Conservation (phyloP, 2,329 filamentous ascomycete species). For the Cladosporium halotolerans region DNA sequence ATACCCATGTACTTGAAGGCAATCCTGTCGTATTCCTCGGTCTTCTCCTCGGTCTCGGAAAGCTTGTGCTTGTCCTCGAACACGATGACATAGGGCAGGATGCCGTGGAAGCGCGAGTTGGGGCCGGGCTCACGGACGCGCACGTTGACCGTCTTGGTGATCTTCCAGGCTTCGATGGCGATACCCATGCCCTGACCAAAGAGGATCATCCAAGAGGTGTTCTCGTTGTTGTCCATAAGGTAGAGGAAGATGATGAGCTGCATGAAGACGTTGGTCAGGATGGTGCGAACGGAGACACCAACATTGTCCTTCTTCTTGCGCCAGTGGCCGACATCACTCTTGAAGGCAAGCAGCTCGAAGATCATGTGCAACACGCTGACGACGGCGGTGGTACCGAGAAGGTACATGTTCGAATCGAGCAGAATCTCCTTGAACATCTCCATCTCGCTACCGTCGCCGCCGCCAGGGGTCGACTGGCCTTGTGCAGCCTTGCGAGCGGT, state of each 20-base stretch:
- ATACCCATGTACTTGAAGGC: slow-evolving; percentile 98
- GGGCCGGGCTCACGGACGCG: slow-evolving; percentile 64
- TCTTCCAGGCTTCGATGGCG: slow-evolving; percentile 79
- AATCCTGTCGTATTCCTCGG: slow-evolving; percentile 95
- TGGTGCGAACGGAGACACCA: slow-evolving; percentile 90
- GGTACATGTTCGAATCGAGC: slow-evolving; percentile 86
- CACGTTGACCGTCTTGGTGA: slow-evolving; percentile 91
- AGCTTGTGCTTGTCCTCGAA: slow-evolving; percentile 98
- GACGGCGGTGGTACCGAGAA: slow-evolving; percentile 75
- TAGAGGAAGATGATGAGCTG: slow-evolving; percentile 93
- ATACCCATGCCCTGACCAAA: slow-evolving; percentile 85
- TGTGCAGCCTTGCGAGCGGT: slow-evolving; percentile 70
- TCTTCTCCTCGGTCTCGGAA: slow-evolving; percentile 92
- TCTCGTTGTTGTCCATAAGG: slow-evolving; percentile 92
- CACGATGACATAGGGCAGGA: slow-evolving; percentile 63
- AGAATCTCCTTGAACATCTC: slow-evolving; percentile 97
- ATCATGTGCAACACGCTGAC: slow-evolving; percentile 89
- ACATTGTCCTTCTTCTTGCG: slow-evolving; percentile 99
- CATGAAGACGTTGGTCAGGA: slow-evolving; percentile 97
- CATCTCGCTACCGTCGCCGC: slow-evolving; percentile 85
- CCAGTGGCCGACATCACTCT: slow-evolving; percentile 94
- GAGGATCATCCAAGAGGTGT: slow-evolving; percentile 98
- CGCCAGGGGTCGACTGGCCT: slow-evolving; percentile 64
- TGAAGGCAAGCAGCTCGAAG: slow-evolving; percentile 93
- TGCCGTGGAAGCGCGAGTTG: slow-evolving; percentile 53